Percentiles rank a stretch among this genome's conserved stretches.
Evolutionary conservation across 768 basidiomycete species (phyloP).

Genomic region (Gelatoporia subvermispora): DNA sequence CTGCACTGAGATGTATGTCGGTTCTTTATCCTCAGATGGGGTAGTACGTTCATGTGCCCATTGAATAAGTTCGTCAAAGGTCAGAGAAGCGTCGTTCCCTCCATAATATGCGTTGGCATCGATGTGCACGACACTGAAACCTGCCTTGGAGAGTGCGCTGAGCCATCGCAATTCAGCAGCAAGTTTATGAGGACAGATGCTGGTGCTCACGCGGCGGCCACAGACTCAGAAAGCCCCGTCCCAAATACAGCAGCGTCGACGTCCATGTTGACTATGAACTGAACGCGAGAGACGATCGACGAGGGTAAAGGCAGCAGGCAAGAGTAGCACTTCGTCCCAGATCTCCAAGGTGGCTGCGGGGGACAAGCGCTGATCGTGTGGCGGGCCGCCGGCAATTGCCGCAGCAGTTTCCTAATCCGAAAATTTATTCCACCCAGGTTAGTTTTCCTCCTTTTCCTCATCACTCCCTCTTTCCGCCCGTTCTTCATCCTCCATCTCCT

Average conservation of each 20-base stretch:
- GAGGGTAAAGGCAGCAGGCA: too few species aligned
- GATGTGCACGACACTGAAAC: slow-evolving; percentile 83
- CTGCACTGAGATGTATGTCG: slow-evolving; percentile 23
- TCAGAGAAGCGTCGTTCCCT: slow-evolving; percentile 72
- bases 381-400: background rate
- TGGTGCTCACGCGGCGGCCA: slow-evolving; percentile 76
- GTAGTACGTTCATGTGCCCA: slow-evolving; percentile 51
- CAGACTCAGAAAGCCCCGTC: slow-evolving; percentile 82
- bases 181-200: slow-evolving; percentile 3
- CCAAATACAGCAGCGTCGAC: slow-evolving; percentile 72
- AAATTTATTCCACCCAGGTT: slow-evolving; percentile 15
- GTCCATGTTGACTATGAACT: slow-evolving; percentile 33
- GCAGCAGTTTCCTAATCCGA: slow-evolving; percentile 10
- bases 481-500: slow-evolving; percentile 7
- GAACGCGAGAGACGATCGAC: too few species aligned
- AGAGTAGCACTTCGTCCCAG: too few species aligned
- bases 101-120: slow-evolving; percentile 87
- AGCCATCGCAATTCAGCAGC: background rate
- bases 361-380: slow-evolving; percentile 2
- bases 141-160: slow-evolving; percentile 86
- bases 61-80: slow-evolving; percentile 69
- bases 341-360: background rate
- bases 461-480: slow-evolving; percentile 5
- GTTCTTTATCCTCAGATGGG: slow-evolving; percentile 8
- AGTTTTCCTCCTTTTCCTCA: slow-evolving; percentile 12